phyloP scores from a whole-genome alignment of 2,329 filamentous ascomycete genomes.

The Chrysosporium queenslandicum region DNA sequence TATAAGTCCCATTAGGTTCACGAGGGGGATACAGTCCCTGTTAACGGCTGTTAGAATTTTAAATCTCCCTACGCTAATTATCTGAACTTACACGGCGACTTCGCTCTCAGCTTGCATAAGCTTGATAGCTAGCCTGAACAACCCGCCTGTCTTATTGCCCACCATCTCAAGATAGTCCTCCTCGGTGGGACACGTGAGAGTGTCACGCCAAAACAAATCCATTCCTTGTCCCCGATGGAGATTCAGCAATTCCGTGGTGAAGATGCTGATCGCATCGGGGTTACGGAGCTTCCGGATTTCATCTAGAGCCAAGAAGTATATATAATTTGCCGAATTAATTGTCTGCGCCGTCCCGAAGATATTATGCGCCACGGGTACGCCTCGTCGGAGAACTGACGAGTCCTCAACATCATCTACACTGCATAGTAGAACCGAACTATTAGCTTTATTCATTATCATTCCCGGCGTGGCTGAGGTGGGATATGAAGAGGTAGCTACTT shows the following conservation, averaged over 20 bases:
- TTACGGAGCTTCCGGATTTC: constrained; percentile 27
- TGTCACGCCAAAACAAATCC: constrained; percentile 35
- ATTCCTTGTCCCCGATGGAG: constrained; percentile 34
- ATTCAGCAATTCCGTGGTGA: constrained; percentile 30
- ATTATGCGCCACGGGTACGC: constrained; percentile 35
- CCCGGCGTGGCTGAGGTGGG: not conserved
- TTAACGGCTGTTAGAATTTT: constrained; percentile 13
- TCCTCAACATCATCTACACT: constrained; percentile 41
- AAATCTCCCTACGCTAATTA: not conserved
- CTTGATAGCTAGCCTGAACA: constrained; percentile 31
- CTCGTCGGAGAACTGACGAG: constrained; percentile 33
- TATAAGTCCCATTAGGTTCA: constrained; percentile 41
- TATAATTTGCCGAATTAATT: constrained; percentile 40
- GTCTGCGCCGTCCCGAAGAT: constrained; percentile 38
- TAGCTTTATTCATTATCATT: constrained; percentile 1
- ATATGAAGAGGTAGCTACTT: constrained; percentile 21
- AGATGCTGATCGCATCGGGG: constrained; percentile 28
- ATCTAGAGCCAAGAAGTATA: constrained; percentile 32
- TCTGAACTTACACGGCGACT: constrained; percentile 12
- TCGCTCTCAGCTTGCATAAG: constrained; percentile 30
- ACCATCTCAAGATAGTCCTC: constrained; percentile 37
- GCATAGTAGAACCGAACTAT: not conserved
- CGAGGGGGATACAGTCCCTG: constrained; percentile 47
- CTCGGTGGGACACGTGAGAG: constrained; percentile 29
- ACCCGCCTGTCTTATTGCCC: constrained; percentile 33